A percentile compares a stretch with the other conserved stretches of the same genome.
These are phyloP conservation scores for Phylloporus rhodoxanthus DNA, from an alignment of 768 basidiomycete genomes.

Conservation along the genomic window DNA sequence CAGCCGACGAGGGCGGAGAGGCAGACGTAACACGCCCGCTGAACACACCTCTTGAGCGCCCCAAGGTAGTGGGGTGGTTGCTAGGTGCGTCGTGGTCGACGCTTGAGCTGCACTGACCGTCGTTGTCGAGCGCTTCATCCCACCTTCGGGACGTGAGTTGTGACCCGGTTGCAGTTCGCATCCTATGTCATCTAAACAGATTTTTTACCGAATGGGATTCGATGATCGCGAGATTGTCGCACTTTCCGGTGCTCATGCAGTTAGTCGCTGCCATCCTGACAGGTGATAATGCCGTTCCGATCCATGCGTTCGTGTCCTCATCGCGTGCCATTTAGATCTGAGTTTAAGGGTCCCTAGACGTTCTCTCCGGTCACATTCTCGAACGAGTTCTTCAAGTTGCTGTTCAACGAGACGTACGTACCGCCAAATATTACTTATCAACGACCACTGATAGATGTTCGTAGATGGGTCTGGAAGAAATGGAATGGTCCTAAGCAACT, in stretches of 20 bases:
- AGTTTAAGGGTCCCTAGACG: constrained; percentile 90
- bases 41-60: too few species aligned
- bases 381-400: constrained; percentile 81
- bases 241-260: constrained; percentile 88
- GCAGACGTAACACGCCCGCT: too few species aligned
- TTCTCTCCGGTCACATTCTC: constrained; percentile 87
- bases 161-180: background rate
- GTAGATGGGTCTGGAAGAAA: constrained; percentile 87
- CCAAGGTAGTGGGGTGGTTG: too few species aligned
- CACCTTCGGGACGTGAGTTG: constrained; percentile 71
- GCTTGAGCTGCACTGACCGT: too few species aligned
- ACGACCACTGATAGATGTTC: background rate
- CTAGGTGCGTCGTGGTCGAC: too few species aligned
- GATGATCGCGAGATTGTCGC: constrained; percentile 98
- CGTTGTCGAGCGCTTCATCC: too few species aligned
- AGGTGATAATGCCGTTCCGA: constrained; percentile 37
- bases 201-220: constrained; percentile 82
- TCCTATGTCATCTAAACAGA: constrained; percentile 24
- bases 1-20: too few species aligned
- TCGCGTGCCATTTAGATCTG: constrained; percentile 42
- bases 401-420: constrained; percentile 76
- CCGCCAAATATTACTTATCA: background rate
- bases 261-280: constrained; percentile 89
- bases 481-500: constrained; percentile 93
- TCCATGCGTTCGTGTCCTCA: background rate